Conservation (phyloP, 257 asterid genomes). For the Solanum gandarillasii region DNA sequence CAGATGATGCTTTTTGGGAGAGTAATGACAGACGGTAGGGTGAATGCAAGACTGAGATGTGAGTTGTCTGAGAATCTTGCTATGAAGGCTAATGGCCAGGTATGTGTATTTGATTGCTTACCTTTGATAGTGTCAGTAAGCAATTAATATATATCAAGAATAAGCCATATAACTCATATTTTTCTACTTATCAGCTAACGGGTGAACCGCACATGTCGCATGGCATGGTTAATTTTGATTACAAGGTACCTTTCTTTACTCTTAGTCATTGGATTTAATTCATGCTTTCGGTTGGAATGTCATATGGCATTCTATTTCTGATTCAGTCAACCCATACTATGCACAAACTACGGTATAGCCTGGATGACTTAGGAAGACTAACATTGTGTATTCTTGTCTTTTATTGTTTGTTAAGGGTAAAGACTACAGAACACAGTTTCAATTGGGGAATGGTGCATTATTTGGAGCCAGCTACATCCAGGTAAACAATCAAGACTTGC, state of each 20-base stretch:
- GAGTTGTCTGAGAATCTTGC: constrained; percentile 83
- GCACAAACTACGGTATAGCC: background rate
- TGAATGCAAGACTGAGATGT: constrained; percentile 82
- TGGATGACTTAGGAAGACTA: background rate
- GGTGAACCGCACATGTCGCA: constrained; percentile 93
- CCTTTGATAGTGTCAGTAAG: background rate
- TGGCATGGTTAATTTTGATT: constrained; percentile 86
- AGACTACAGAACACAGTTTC: constrained; percentile 10
- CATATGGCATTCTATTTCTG: background rate
- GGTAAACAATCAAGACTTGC: constrained; percentile 7
- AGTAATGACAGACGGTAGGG: constrained; percentile 80
- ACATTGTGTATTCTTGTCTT: background rate
- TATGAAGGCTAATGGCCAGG: constrained; percentile 84
- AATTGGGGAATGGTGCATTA: constrained; percentile 14
- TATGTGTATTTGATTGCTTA: constrained; percentile 4
- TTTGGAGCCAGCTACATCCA: constrained; percentile 13
- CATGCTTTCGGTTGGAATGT: background rate
- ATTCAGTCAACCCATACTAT: background rate
- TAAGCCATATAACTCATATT: background rate
- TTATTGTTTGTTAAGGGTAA: constrained; percentile 3
- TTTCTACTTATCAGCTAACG: constrained; percentile 48
- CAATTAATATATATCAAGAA: background rate
- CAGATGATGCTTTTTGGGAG: constrained; percentile 96
- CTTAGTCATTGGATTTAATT: background rate
- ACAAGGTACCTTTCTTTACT: constrained; percentile 46